Evolutionary conservation across 2,329 filamentous ascomycete species (phyloP).

Genomic region (Diaporthe nobilis): DNA sequence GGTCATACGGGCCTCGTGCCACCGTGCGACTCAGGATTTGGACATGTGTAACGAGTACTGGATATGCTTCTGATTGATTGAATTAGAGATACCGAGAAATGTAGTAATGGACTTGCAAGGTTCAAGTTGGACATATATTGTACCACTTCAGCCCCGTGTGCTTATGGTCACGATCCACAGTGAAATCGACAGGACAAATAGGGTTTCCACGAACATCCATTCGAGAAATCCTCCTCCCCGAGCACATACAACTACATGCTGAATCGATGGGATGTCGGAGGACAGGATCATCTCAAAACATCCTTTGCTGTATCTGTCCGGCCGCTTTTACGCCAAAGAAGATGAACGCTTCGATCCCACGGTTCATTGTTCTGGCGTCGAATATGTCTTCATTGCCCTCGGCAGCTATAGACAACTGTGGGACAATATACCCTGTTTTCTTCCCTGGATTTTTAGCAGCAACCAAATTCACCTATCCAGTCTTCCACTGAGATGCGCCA

Average conservation of each 20-base stretch:
- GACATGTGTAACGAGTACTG: constrained; percentile 33
- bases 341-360: not conserved
- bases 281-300: not conserved
- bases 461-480: not conserved
- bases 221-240: not conserved
- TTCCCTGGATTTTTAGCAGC: not conserved
- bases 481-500: not conserved
- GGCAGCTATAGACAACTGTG: not conserved
- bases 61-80: constrained; percentile 22
- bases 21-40: not conserved
- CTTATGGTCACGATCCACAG: not conserved
- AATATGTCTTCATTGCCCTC: not conserved
- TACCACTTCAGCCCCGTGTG: not conserved
- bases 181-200: not conserved
- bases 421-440: not conserved
- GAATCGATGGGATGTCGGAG: not conserved
- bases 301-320: not conserved
- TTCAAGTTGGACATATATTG: not conserved
- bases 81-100: constrained; percentile 25
- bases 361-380: not conserved
- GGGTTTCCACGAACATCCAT: not conserved
- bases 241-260: not conserved
- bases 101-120: constrained; percentile 26
- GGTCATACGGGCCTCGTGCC: constrained; percentile 6
- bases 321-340: too few species aligned